Evolutionary conservation across 2,329 filamentous ascomycete species (phyloP).

Genomic region (Clarireedia paspali): DNA sequence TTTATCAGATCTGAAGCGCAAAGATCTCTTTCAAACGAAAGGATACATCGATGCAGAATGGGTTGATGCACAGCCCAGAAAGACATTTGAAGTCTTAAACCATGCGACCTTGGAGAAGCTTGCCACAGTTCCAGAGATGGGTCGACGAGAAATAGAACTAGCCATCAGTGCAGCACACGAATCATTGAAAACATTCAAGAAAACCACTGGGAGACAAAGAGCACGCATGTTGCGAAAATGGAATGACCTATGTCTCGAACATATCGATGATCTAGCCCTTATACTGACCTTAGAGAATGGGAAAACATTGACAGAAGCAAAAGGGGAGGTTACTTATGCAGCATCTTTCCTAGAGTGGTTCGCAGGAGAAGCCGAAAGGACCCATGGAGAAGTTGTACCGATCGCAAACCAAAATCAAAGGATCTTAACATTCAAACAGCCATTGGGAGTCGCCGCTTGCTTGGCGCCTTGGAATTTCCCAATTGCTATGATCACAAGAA

Average conservation of each 20-base stretch:
- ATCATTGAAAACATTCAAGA: neutral
- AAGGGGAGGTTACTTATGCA: slow-evolving; percentile 62
- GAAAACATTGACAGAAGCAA: slow-evolving; percentile 67
- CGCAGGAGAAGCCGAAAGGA: slow-evolving; percentile 63
- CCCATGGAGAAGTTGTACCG: slow-evolving; percentile 66
- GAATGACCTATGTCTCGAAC: neutral
- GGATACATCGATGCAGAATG: neutral
- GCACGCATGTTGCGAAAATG: neutral
- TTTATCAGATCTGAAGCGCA: neutral
- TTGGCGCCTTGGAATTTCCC: too few species aligned
- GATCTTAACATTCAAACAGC: too few species aligned
- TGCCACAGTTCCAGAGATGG: neutral
- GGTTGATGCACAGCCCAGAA: neutral
- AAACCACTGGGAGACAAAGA: neutral
- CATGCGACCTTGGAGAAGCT: neutral
- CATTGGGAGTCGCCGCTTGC: too few species aligned
- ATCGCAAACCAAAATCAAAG: slow-evolving; percentile 27
- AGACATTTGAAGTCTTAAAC: neutral
- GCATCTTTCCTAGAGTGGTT: slow-evolving; percentile 73
- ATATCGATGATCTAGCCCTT: neutral
- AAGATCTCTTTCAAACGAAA: neutral
- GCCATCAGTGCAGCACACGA: neutral
- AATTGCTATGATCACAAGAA: too few species aligned
- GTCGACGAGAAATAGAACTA: neutral
- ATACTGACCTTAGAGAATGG: slow-evolving; percentile 51